Percentiles rank a stretch among this genome's conserved stretches.
Conservation (phyloP, 164 flowering plant genomes). For the Dillenia suffruticosa region DNA sequence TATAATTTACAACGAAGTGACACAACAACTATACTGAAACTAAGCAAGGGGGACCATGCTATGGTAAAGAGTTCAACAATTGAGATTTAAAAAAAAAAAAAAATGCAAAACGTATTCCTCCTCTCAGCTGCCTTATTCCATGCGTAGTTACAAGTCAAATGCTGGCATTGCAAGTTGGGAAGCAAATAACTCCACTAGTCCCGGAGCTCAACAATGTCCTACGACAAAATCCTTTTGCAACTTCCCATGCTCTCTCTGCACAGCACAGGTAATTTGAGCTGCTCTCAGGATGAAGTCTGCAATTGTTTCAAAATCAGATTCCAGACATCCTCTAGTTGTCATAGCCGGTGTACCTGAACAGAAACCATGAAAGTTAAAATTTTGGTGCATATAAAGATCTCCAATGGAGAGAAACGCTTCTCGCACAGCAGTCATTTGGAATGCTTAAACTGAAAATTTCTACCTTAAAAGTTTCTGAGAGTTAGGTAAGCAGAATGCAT, state of each 20-base stretch:
- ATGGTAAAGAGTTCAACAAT: too few species aligned
- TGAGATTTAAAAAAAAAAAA: too few species aligned
- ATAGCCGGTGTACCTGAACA: conserved; percentile 83
- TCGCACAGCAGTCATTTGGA: too few species aligned
- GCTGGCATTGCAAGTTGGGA: conserved; percentile 83
- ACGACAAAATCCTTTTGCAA: conserved; percentile 51
- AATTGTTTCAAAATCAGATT: conserved; percentile 78
- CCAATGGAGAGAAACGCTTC: too few species aligned
- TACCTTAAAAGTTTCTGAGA: too few species aligned
- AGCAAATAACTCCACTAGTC: conserved; percentile 69
- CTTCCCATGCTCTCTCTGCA: conserved; percentile 70
- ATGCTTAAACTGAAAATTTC: too few species aligned
- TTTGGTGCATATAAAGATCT: too few species aligned
- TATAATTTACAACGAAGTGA: too few species aligned
- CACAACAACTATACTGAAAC: too few species aligned
- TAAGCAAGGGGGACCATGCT: too few species aligned
- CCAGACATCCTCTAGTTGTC: conserved; percentile 91
- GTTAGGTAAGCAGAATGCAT: too few species aligned
- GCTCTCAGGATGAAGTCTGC: conserved; percentile 78
- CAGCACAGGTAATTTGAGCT: conserved; percentile 55
- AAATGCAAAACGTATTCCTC: too few species aligned
- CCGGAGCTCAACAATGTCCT: conserved; percentile 63
- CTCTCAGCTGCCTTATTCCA: background rate
- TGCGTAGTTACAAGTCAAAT: conserved; percentile 38
- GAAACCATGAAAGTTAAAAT: background rate